Evolutionary conservation across 2,329 filamentous ascomycete genomes (phyloP).

Genomic region (Aspergillus melleus): DNA sequence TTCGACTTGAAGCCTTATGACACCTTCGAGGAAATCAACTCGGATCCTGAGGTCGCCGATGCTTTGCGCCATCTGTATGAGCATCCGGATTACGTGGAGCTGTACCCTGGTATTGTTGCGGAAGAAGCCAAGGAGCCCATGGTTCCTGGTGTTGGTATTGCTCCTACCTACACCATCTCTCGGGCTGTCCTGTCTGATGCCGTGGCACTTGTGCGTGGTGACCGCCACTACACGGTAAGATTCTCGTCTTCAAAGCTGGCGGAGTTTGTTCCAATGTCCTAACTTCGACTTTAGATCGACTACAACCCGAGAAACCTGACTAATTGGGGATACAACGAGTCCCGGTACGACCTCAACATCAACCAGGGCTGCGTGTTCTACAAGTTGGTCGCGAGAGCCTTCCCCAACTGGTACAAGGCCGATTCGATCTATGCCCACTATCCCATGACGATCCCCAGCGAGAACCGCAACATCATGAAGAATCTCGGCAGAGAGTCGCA

Average conservation of each 20-base stretch:
- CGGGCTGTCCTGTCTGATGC: conserved; percentile 76
- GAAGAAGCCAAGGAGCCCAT: conserved; percentile 75
- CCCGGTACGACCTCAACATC: conserved; percentile 68
- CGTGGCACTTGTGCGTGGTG: conserved; percentile 74
- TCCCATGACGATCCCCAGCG: conserved; percentile 67
- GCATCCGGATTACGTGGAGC: conserved; percentile 75
- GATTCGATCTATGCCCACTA: conserved; percentile 83
- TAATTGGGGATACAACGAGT: conserved; percentile 80
- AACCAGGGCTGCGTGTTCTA: conserved; percentile 84
- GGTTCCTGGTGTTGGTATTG: conserved; percentile 71
- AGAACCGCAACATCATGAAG: conserved; percentile 70
- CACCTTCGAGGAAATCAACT: conserved; percentile 81
- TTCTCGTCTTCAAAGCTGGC: neutral
- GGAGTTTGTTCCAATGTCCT: conserved; percentile 25
- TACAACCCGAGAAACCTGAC: conserved; percentile 73
- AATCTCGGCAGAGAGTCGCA: conserved; percentile 65
- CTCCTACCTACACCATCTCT: conserved; percentile 73
- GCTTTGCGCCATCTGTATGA: conserved; percentile 64
- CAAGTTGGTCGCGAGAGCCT: conserved; percentile 76
- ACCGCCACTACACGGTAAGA: conserved; percentile 69
- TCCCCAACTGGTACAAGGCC: conserved; percentile 74
- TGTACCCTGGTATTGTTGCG: conserved; percentile 76
- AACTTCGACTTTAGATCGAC: conserved; percentile 49
- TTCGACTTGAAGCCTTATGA: conserved; percentile 75
- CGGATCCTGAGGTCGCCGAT: conserved; percentile 68